Evolutionary conservation across 768 basidiomycete genomes (phyloP).

Genomic region (Mycena amicta): DNA sequence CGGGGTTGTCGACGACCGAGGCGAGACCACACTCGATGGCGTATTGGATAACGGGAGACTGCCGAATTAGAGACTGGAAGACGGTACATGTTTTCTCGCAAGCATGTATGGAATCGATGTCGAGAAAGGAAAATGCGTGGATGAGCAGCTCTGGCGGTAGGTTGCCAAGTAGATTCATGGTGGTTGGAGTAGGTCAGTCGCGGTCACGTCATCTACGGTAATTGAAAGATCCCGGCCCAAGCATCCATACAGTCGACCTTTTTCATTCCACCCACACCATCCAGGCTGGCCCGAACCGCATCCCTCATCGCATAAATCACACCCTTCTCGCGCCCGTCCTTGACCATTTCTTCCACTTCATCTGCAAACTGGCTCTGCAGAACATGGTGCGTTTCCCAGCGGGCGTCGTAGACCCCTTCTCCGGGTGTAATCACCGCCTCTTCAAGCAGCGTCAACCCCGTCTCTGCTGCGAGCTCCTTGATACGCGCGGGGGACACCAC

Average conservation of each 20-base stretch:
- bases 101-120: not conserved
- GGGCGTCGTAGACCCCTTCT: slow-evolving; percentile 32
- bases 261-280: slow-evolving; percentile 21
- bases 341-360: slow-evolving; percentile 27
- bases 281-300: slow-evolving; percentile 22
- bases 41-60: slow-evolving; percentile 12
- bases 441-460: slow-evolving; percentile 24
- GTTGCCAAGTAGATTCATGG: not conserved
- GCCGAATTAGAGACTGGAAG: not conserved
- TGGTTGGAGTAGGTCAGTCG: not conserved
- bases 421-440: slow-evolving; percentile 29
- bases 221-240: slow-evolving; percentile 25
- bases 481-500: slow-evolving; percentile 36
- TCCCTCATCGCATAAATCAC: slow-evolving; percentile 36
- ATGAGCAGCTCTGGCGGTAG: not conserved
- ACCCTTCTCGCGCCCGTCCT: slow-evolving; percentile 34
- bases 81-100: not conserved
- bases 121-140: not conserved
- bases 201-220: not conserved
- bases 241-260: slow-evolving; percentile 34
- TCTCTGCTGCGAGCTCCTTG: slow-evolving; percentile 26
- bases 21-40: not conserved
- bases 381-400: slow-evolving; percentile 37
- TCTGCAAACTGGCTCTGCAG: slow-evolving; percentile 24
- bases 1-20: slow-evolving; percentile 9